Evolutionary conservation across 768 basidiomycete genomes (phyloP), one percentile per base, ranked within the genome.

Genomic region (Lanmaoa rubissima): DNA sequence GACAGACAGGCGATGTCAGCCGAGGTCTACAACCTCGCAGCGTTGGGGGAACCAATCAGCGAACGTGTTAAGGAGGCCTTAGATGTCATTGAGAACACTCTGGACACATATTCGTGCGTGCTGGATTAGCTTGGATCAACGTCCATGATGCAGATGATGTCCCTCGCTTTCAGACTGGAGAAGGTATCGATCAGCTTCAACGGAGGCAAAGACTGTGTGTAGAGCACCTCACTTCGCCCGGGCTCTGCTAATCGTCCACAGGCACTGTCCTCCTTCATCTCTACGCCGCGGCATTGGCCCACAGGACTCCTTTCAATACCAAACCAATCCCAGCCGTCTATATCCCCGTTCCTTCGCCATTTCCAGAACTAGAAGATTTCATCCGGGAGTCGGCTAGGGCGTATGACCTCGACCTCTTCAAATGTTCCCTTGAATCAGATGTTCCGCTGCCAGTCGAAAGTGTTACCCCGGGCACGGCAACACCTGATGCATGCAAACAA

Each of bases 201-300:
- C 63, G 97, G 97, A 11, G 97, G 97, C 51, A 99, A 99, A 72
- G 97, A 99, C 69, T 99, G 97, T 96, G 65, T 64, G 86, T 78
- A 14, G 28, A 14, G n/a, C 24, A 8, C 32, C 10, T 32, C 32
- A 46, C 45, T 34, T 28, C 28, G 4, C 35, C 12, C 10, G 11
- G 14, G 36, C 39, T 28, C 24, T 34, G 40, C 51, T 61, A 12
- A 63, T 40, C 9, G 53, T 55, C 45, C 51, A 47, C 66, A 98
- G 94, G 94, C 68, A 98, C 95, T 5, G 94, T 97, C n/a, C 81
- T 98, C 26, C 78, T 98, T 12, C 94, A 97, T 69, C 82, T 98
- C 35, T 88, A 88, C 54, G 88, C 87, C 6, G 92, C 86, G 0
- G 86, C 82, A 7, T 73, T 96, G 21, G 84, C 83, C 21, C 78